Evolutionary conservation across 2,329 filamentous ascomycete genomes (phyloP).

Genomic region (Fusarium pseudonygamai): DNA sequence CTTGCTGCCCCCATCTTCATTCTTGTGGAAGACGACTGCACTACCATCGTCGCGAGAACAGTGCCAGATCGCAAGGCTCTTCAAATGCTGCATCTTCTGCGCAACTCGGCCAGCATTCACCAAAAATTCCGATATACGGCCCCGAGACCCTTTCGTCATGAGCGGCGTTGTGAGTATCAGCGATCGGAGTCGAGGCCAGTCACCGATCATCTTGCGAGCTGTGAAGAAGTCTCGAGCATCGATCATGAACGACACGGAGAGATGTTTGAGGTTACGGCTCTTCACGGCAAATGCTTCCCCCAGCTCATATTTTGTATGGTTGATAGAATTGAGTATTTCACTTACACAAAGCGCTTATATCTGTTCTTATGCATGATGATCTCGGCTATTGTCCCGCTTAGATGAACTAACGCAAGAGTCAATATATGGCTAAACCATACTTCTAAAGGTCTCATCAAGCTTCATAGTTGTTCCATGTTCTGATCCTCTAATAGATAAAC

Average conservation of each 20-base stretch:
- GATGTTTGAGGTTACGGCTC: neutral
- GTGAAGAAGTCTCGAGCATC: neutral
- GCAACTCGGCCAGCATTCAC: neutral
- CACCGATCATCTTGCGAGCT: too few relatives aligned
- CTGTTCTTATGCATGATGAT: neutral
- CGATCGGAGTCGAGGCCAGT: neutral
- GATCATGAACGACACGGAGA: neutral
- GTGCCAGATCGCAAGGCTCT: neutral
- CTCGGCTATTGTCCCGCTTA: neutral
- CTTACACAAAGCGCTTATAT: neutral
- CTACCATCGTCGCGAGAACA: neutral
- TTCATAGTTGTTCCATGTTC: neutral
- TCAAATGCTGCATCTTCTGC: neutral
- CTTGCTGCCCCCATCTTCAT: neutral
- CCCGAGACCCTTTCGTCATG: neutral
- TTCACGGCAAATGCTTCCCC: neutral
- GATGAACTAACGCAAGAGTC: too few relatives aligned
- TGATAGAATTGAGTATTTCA: neutral
- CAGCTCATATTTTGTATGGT: neutral
- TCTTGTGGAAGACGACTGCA: neutral
- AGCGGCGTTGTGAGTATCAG: neutral
- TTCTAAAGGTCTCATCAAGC: too few relatives aligned
- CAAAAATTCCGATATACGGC: neutral
- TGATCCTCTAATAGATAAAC: neutral
- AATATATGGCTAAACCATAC: neutral